Evolutionary conservation across 2,329 filamentous ascomycete species (phyloP), one percentile per base, ranked within the genome.

Genomic region (Celoporthe dispersa): DNA sequence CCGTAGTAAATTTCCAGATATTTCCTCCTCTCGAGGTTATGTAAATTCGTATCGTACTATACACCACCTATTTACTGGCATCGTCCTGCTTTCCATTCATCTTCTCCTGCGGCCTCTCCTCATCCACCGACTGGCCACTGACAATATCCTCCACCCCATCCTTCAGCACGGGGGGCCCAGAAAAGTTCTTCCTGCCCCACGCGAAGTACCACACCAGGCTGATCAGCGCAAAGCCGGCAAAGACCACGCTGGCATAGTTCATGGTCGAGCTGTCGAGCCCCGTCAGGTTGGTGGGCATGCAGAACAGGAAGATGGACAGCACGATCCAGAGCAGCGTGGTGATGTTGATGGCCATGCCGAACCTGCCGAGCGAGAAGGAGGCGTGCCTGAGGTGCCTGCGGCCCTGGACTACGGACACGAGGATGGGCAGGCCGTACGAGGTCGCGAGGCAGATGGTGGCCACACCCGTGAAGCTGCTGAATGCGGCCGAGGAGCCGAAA

Each of bases 391-490:
- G 87, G 48, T 88, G 85, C 66, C 86, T 84, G n/a, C 92, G 87
- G 12, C 89, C 85, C 22, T 90, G 87, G 1, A 94, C 74, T 3
- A 94, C 81, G 14, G 86, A 91, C 70, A 94, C 90, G 14, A 94
- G 80, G 68, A 94, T 93, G 0, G 92, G 92, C 22, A 94, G 84
- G 19, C 90, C 91, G 78, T 94, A 94, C 0, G 91, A 93, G 4
- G 90, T 89, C 0, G 89, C 91, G 0, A 94, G 86, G 73, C 91
- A 94, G 77, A 94, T 94, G 5, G 92, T 94, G 1, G 92, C 92
- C 0, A 94, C 91, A 37, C 92, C 91, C 0, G 92, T 94, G 79
- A 94, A 94, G 12, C 89, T 90, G 82, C 91, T 92, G 82, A 94
- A 94, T 0, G 92, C 92, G 0, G 91, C 91, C 0, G 88, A 87